A percentile compares a stretch with the other conserved stretches of the same genome.
These are phyloP conservation scores for Reticulascus tulasneorum DNA, from an alignment of 2,329 filamentous ascomycete genomes.

Conservation along the genomic window DNA sequence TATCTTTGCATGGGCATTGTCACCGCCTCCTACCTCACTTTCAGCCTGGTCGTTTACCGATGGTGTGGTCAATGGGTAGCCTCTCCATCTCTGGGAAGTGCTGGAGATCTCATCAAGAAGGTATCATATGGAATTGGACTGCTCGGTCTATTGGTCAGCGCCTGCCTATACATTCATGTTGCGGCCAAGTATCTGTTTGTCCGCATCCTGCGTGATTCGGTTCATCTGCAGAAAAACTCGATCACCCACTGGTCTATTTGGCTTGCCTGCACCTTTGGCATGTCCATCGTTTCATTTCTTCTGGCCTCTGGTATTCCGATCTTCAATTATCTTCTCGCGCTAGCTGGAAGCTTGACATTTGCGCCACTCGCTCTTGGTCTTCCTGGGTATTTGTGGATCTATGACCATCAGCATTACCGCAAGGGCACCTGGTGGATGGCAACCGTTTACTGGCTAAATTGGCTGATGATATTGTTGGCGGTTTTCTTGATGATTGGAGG, in stretches of 20 bases:
- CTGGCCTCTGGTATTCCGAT: constrained; percentile 29
- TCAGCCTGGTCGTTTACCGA: constrained; percentile 56
- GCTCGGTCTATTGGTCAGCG: constrained; percentile 46
- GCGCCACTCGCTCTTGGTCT: constrained; percentile 29
- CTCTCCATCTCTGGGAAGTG: constrained; percentile 57
- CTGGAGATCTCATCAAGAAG: constrained; percentile 56
- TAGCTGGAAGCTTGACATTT: constrained; percentile 29
- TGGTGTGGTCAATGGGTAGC: constrained; percentile 62
- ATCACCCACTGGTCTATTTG: constrained; percentile 31
- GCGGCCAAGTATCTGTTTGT: constrained; percentile 38
- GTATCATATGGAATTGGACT: constrained; percentile 57
- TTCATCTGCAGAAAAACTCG: constrained; percentile 30
- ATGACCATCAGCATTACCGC: constrained; percentile 28
- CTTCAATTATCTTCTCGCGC: constrained; percentile 27
- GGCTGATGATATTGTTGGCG: constrained; percentile 29
- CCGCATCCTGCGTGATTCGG: constrained; percentile 30
- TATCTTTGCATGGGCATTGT: constrained; percentile 56
- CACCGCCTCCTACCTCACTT: constrained; percentile 52
- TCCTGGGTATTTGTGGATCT: constrained; percentile 31
- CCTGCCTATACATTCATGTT: constrained; percentile 31
- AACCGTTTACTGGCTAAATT: constrained; percentile 27
- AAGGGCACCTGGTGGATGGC: constrained; percentile 20
- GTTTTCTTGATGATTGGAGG: constrained; percentile 35
- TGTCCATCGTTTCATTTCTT: constrained; percentile 25
- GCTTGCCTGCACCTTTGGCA: constrained; percentile 26